A percentile compares a stretch with the other conserved stretches of the same genome.
Conservation (phyloP, 306 rosid genomes). For the Lablab purpureus region DNA sequence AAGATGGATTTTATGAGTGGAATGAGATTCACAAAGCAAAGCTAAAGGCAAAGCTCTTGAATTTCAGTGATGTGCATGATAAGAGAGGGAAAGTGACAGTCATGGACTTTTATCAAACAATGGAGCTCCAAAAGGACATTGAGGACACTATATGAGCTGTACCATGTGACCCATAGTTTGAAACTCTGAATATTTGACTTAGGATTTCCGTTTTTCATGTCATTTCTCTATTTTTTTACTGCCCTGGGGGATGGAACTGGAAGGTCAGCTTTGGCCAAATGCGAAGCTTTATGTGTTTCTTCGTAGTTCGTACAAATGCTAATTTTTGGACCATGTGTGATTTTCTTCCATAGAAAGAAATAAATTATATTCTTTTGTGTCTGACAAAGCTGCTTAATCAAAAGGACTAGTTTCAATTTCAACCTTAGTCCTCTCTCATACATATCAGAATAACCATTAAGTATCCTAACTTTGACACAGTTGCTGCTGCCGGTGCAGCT, state of each 20-base stretch:
- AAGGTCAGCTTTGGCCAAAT: conserved; percentile 47
- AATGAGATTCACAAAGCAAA: conserved; percentile 43
- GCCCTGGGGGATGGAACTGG: conserved; percentile 2
- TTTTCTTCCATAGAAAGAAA: conserved; percentile 25
- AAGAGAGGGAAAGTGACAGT: conserved; percentile 54
- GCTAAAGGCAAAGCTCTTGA: conserved; percentile 41
- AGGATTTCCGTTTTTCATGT: conserved; percentile 22
- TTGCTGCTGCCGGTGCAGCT: conserved; percentile 26
- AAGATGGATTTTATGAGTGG: conserved; percentile 48
- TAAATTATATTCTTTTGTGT: conserved; percentile 26
- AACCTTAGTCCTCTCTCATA: conserved; percentile 35
- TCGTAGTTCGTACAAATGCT: conserved; percentile 21
- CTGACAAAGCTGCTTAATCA: conserved; percentile 51
- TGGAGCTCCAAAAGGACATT: conserved; percentile 40
- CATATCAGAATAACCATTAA: conserved; percentile 30
- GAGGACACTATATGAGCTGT: conserved; percentile 50
- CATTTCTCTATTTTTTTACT: conserved; percentile 30
- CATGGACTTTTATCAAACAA: conserved; percentile 51
- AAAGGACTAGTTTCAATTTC: conserved; percentile 48
- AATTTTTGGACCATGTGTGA: conserved; percentile 16
- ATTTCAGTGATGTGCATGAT: conserved; percentile 42
- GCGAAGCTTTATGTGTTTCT: conserved; percentile 35
- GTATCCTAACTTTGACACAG: conserved; percentile 32
- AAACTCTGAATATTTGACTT: conserved; percentile 33
- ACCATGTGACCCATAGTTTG: conserved; percentile 51